A percentile compares a stretch with the other conserved stretches of the same genome.
phyloP scores from a whole-genome alignment of 495 filamentous ascomycete species.

The Bacidia gigantensis region DNA sequence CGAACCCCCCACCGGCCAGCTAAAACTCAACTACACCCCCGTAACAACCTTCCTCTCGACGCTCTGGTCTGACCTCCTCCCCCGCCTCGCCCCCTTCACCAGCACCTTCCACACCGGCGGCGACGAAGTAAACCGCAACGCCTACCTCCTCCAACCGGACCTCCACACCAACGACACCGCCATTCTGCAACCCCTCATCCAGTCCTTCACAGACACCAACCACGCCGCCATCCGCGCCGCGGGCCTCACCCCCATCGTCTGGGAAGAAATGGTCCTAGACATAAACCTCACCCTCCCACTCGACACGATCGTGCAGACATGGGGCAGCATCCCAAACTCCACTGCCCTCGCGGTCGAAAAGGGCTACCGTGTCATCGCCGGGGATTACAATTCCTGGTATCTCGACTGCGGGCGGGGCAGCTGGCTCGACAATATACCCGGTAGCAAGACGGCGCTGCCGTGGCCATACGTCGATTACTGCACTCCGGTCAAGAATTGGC shows the following conservation, averaged over 20 bases:
- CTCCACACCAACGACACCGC: slow-evolving; percentile 45
- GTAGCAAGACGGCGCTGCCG: slow-evolving; percentile 21
- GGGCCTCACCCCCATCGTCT: slow-evolving; percentile 55
- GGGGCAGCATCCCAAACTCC: slow-evolving; percentile 46
- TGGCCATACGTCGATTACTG: slow-evolving; percentile 66
- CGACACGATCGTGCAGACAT: slow-evolving; percentile 58
- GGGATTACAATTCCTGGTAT: slow-evolving; percentile 71
- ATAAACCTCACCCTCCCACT: slow-evolving; percentile 56
- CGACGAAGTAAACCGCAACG: slow-evolving; percentile 65
- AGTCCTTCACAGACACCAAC: slow-evolving; percentile 53
- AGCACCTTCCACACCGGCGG: slow-evolving; percentile 73
- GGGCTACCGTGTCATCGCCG: slow-evolving; percentile 55
- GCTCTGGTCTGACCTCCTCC: slow-evolving; percentile 57
- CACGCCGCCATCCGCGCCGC: slow-evolving; percentile 42
- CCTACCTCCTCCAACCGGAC: slow-evolving; percentile 56
- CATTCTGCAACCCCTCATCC: slow-evolving; percentile 55
- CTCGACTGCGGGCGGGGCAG: slow-evolving; percentile 70
- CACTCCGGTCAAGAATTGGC: slow-evolving; percentile 58
- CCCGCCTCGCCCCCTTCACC: slow-evolving; percentile 48
- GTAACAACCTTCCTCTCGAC: slow-evolving; percentile 56
- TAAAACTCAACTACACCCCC: slow-evolving; percentile 54
- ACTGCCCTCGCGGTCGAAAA: slow-evolving; percentile 32
- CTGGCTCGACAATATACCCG: slow-evolving; percentile 53
- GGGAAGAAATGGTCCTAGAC: slow-evolving; percentile 68
- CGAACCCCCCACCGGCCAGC: slow-evolving; percentile 62